Conservation (phyloP, 1,284 basidiomycete species). For the Apiotrichum mycotoxinovorans region DNA sequence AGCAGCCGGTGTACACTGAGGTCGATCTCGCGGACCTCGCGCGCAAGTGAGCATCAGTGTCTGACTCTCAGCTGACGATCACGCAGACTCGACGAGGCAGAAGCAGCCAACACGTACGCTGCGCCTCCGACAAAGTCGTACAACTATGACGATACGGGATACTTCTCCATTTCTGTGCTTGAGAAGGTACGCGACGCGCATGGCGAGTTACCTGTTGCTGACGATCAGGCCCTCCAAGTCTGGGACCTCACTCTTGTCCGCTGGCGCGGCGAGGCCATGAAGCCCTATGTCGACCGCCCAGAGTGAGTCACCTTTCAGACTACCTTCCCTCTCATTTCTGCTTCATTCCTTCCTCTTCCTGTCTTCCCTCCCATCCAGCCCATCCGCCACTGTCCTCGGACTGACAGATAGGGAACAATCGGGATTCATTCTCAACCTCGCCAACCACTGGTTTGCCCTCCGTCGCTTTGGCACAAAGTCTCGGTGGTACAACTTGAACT, state of each 20-base stretch:
- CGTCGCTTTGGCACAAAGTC: conserved; percentile 63
- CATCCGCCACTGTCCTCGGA: too few species aligned
- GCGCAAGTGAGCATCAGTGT: conserved; percentile 47
- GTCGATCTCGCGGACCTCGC: conserved; percentile 83
- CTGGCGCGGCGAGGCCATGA: conserved; percentile 82
- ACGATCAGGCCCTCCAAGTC: conserved; percentile 62
- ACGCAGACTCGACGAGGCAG: conserved; percentile 53
- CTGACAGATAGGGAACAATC: conserved; percentile 62
- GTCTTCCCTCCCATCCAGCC: too few species aligned
- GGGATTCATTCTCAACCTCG: conserved; percentile 82
- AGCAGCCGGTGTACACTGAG: conserved; percentile 61
- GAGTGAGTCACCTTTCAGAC: conserved; percentile 59
- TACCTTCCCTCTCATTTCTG: neutral
- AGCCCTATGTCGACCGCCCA: conserved; percentile 67
- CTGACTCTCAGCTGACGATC: neutral
- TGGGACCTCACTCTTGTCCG: conserved; percentile 75
- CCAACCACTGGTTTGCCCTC: conserved; percentile 84
- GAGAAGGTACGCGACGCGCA: conserved; percentile 18
- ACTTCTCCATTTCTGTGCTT: conserved; percentile 61
- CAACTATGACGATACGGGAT: conserved; percentile 92
- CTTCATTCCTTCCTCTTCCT: neutral
- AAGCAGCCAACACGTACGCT: conserved; percentile 42
- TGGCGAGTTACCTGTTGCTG: neutral
- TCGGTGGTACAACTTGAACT: conserved; percentile 90
- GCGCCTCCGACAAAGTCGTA: conserved; percentile 55